A percentile compares a stretch with the other conserved stretches of the same genome.
phyloP scores from a whole-genome alignment of 2,329 filamentous ascomycete species.

The Paraconiothyrium brasiliense region DNA sequence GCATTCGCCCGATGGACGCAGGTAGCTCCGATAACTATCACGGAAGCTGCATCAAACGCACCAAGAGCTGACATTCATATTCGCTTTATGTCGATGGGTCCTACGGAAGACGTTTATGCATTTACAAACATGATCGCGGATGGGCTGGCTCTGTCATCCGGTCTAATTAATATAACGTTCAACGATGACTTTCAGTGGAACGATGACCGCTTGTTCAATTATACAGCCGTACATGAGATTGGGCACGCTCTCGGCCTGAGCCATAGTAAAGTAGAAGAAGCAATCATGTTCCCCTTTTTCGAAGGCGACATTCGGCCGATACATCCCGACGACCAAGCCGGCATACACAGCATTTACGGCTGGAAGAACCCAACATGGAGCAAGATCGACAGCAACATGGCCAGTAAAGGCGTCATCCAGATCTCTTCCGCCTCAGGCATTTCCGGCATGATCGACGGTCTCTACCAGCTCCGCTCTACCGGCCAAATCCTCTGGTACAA shows the following conservation, averaged over 20 bases:
- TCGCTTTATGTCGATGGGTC: conserved; percentile 32
- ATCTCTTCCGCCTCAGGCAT: conserved; percentile 26
- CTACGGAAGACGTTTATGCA: conserved; percentile 33
- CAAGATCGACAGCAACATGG: conserved; percentile 31
- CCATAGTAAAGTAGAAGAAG: conserved; percentile 39
- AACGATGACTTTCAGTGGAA: conserved; percentile 41
- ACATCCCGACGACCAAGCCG: conserved; percentile 40
- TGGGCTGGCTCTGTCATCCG: conserved; percentile 30
- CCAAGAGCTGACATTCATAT: conserved; percentile 37
- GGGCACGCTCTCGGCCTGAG: conserved; percentile 40
- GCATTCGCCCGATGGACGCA: conserved; percentile 41
- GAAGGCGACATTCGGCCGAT: conserved; percentile 32
- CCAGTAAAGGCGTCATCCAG: conserved; percentile 28
- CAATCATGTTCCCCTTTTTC: conserved; percentile 43
- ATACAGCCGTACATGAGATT: conserved; percentile 40
- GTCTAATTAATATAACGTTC: conserved; percentile 41
- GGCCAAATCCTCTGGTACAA: conserved; percentile 36
- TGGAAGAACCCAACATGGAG: conserved; percentile 40
- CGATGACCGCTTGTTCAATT: conserved; percentile 40
- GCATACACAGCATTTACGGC: conserved; percentile 39
- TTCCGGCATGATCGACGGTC: conserved; percentile 27
- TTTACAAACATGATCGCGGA: conserved; percentile 38
- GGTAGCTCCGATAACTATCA: conserved; percentile 32
- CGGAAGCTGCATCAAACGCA: conserved; percentile 23
- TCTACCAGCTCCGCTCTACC: conserved; percentile 39